Conservation (phyloP, 192 early-diverging fungal genomes). For the Coemansia nantahalensis region DNA sequence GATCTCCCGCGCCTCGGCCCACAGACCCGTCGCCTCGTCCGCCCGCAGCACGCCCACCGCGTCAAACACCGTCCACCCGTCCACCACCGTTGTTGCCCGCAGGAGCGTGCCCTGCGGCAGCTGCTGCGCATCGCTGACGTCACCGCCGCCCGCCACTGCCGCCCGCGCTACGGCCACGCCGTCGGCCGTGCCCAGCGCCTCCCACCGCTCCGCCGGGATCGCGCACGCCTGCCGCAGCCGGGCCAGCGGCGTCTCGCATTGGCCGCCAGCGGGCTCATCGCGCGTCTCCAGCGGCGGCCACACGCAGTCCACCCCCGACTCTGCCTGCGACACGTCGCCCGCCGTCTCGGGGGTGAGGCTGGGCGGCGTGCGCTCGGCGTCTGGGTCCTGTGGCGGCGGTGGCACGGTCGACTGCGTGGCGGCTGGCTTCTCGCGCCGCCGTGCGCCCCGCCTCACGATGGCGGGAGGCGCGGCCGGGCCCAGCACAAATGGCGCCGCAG, state of each 20-base stretch:
- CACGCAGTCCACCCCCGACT: too few relatives aligned
- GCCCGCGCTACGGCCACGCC: conserved; percentile 16
- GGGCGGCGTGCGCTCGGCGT: too few relatives aligned
- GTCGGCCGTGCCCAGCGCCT: conserved; percentile 12
- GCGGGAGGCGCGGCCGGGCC: conserved; percentile 10
- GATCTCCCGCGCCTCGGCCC: conserved; percentile 12
- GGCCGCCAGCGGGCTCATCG: too few relatives aligned
- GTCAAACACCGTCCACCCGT: conserved; percentile 46
- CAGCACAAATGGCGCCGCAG: conserved; percentile 21
- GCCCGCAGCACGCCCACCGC: background rate
- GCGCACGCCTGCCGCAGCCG: conserved; percentile 11
- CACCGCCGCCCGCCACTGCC: conserved; percentile 1
- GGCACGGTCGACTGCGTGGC: too few relatives aligned
- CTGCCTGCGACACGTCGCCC: too few relatives aligned
- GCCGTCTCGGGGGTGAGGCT: too few relatives aligned
- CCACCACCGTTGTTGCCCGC: conserved; percentile 29
- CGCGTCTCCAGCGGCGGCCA: too few relatives aligned
- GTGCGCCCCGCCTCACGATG: too few relatives aligned
- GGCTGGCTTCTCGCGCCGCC: too few relatives aligned
- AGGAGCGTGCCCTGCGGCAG: conserved; percentile 10
- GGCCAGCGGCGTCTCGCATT: conserved; percentile 19
- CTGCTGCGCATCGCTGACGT: conserved; percentile 1
- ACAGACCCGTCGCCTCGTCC: conserved; percentile 16
- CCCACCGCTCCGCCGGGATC: conserved; percentile 14
- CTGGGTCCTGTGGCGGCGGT: too few relatives aligned